These are phyloP conservation scores for Lactifluus rugatus DNA, from an alignment of 768 basidiomycete genomes.

Conservation along the genomic window DNA sequence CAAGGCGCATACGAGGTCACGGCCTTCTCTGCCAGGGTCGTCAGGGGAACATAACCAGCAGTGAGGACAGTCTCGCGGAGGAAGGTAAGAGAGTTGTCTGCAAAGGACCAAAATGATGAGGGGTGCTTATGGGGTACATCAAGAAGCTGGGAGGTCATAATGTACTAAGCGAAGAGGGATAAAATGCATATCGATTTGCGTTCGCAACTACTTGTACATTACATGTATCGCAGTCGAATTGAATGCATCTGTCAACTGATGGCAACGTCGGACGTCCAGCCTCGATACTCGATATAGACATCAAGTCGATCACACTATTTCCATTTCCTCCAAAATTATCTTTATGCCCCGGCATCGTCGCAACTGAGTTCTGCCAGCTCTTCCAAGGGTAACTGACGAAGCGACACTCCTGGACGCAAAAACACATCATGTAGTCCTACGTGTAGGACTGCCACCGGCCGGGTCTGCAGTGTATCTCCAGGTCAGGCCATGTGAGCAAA, in stretches of 20 bases:
- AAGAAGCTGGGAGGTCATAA: constrained; percentile 2
- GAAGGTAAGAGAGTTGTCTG: constrained; percentile 2
- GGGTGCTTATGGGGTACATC: constrained; percentile 6
- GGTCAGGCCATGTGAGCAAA: background rate
- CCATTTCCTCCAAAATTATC: too few relatives aligned
- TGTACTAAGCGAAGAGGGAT: background rate
- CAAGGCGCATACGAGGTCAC: background rate
- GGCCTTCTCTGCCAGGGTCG: constrained; percentile 4
- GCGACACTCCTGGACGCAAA: background rate
- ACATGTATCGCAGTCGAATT: too few relatives aligned
- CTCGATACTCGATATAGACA: background rate
- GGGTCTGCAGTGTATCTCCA: background rate
- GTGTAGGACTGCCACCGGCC: background rate
- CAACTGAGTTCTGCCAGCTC: background rate
- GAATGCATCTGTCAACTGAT: background rate
- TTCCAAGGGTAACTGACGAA: background rate
- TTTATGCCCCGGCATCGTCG: background rate
- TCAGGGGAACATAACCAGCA: constrained; percentile 1
- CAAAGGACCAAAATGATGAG: constrained; percentile 4
- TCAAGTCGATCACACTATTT: too few relatives aligned
- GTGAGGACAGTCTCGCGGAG: constrained; percentile 1
- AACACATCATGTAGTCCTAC: constrained; percentile 3
- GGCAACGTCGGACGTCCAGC: background rate
- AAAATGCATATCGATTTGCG: too few relatives aligned
- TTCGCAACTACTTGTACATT: too few relatives aligned